Conservation (phyloP, 2,329 filamentous ascomycete species). For the Paracoccidioides lutzii region DNA sequence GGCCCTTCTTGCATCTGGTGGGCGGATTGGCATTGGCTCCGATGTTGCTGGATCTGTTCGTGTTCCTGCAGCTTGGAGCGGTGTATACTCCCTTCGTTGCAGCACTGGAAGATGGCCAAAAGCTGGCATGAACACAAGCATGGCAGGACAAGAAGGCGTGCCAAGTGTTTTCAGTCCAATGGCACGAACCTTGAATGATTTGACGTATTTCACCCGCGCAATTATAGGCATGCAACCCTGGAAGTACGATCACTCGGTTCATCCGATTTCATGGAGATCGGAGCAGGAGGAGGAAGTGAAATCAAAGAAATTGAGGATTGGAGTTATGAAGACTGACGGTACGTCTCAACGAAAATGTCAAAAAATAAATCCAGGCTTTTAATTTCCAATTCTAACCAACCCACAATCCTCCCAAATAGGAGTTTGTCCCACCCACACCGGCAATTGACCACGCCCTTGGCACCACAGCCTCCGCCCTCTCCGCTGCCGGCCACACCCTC, state of each 20-base stretch:
- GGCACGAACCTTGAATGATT: slow-evolving; percentile 70
- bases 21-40: slow-evolving; percentile 77
- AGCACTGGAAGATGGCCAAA: slow-evolving; percentile 87
- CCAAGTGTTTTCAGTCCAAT: slow-evolving; percentile 85
- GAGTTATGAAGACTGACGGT: slow-evolving; percentile 63
- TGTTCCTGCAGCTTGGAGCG: slow-evolving; percentile 76
- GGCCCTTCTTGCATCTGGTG: slow-evolving; percentile 66
- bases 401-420: slow-evolving; percentile 22
- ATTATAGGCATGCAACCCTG: slow-evolving; percentile 74
- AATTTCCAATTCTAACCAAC: slow-evolving; percentile 4
- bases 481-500: slow-evolving; percentile 61
- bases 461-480: slow-evolving; percentile 56
- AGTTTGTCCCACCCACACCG: slow-evolving; percentile 77
- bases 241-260: slow-evolving; percentile 76
- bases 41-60: slow-evolving; percentile 86
- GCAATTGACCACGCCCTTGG: slow-evolving; percentile 68
- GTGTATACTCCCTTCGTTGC: slow-evolving; percentile 76
- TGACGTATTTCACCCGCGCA: slow-evolving; percentile 69
- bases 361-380: neutral
- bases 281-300: slow-evolving; percentile 47
- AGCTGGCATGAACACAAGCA: slow-evolving; percentile 67
- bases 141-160: slow-evolving; percentile 85
- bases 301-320: slow-evolving; percentile 55
- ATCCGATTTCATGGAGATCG: slow-evolving; percentile 67
- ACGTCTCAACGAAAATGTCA: slow-evolving; percentile 6